Evolutionary conservation across 2,329 filamentous ascomycete genomes (phyloP).

Genomic region (Beauveria rudraprayagi): DNA sequence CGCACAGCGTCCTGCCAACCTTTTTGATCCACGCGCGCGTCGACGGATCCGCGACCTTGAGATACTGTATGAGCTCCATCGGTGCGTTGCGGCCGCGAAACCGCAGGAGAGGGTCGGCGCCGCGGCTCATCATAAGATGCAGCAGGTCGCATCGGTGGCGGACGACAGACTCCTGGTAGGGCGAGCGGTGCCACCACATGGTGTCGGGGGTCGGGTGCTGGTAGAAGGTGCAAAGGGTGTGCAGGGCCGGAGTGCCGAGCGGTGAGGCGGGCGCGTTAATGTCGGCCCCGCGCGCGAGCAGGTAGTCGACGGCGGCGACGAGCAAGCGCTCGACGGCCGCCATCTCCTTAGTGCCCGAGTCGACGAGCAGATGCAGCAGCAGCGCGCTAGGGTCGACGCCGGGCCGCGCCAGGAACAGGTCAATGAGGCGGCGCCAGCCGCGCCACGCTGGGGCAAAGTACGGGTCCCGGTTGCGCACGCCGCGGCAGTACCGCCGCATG

Average conservation of each 20-base stretch:
- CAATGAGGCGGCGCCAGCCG: not conserved
- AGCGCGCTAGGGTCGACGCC: not conserved
- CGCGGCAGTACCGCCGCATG: constrained; percentile 6
- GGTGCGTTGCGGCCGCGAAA: not conserved
- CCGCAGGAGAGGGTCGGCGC: constrained; percentile 1
- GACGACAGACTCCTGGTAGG: not conserved
- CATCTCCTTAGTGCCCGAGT: constrained; percentile 6
- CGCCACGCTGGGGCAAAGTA: not conserved
- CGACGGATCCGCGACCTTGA: not conserved
- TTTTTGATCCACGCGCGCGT: constrained; percentile 2
- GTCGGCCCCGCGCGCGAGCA: not conserved
- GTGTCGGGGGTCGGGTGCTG: constrained; percentile 3
- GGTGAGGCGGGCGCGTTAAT: constrained; percentile 4
- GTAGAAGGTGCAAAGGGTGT: constrained; percentile 1
- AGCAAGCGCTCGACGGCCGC: not conserved
- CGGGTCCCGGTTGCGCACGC: not conserved
- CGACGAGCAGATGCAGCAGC: constrained; percentile 5
- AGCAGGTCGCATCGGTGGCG: not conserved
- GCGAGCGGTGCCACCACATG: constrained; percentile 5
- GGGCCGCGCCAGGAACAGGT: not conserved
- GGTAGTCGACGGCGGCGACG: constrained; percentile 1
- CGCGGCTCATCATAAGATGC: constrained; percentile 7
- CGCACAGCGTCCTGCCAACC: constrained; percentile 1
- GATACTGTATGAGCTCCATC: not conserved
- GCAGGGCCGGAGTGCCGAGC: not conserved